These are phyloP conservation scores for Russula compacta DNA, from an alignment of 768 basidiomycete species.

Conservation along the genomic window DNA sequence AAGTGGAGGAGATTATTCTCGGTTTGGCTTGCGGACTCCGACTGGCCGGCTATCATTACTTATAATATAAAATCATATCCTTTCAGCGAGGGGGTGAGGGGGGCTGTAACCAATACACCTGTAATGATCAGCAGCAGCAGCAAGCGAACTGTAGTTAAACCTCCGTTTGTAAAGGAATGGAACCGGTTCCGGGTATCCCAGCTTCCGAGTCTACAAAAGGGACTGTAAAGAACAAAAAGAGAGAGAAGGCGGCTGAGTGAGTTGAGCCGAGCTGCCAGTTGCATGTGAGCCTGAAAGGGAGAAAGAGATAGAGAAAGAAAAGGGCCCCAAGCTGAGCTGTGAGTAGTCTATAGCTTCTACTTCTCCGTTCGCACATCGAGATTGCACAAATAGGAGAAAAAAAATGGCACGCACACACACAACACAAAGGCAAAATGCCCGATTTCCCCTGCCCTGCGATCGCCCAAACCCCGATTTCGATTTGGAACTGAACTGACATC, in stretches of 20 bases:
- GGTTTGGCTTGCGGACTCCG: neutral
- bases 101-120: neutral
- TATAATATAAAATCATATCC: neutral
- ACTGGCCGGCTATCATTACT: neutral
- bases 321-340: neutral
- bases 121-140: neutral
- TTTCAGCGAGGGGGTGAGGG: neutral
- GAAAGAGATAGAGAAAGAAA: neutral
- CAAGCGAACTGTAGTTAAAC: neutral
- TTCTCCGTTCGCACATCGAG: slow-evolving; percentile 8
- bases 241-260: too few species aligned
- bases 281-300: neutral
- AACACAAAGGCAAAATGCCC: slow-evolving; percentile 17
- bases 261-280: too few species aligned
- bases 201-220: too few species aligned
- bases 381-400: neutral
- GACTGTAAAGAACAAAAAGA: neutral
- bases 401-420: neutral
- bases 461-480: slow-evolving; percentile 16
- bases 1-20: neutral
- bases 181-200: too few species aligned
- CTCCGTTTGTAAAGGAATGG: too few species aligned
- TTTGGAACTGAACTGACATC: neutral
- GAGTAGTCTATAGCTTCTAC: neutral
- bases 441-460: slow-evolving; percentile 14